These are phyloP conservation scores for Arthrobotrys conoides DNA, from an alignment of 2,329 filamentous ascomycete genomes.

Conservation along the genomic window DNA sequence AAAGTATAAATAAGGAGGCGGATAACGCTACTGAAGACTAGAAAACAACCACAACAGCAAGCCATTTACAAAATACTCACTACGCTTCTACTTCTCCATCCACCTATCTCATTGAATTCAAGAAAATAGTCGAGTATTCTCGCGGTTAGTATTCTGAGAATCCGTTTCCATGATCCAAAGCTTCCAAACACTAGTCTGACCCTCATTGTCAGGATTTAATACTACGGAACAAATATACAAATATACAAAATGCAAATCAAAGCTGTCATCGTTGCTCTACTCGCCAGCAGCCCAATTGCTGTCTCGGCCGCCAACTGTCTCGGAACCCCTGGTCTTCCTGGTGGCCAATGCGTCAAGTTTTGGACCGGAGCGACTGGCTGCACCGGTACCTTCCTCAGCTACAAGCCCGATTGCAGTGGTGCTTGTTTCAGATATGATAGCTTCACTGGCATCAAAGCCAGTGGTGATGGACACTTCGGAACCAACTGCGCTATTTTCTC, in stretches of 20 bases:
- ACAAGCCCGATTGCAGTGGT: constrained; percentile 52
- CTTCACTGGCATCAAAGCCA: constrained; percentile 50
- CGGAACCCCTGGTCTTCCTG: constrained; percentile 33
- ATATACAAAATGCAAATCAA: constrained; percentile 47
- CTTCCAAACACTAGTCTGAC: no score
- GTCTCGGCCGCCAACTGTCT: constrained; percentile 27
- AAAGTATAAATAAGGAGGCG: not conserved
- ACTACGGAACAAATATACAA: not conserved
- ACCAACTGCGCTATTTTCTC: constrained; percentile 58
- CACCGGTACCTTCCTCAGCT: constrained; percentile 29
- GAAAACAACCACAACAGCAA: not conserved
- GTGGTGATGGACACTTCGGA: constrained; percentile 51
- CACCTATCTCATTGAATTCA: no score
- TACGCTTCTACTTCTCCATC: no score
- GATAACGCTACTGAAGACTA: not conserved
- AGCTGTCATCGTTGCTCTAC: constrained; percentile 7
- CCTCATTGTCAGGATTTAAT: not conserved
- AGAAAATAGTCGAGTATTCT: no score
- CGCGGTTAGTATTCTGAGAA: no score
- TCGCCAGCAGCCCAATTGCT: constrained; percentile 37
- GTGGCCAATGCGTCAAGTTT: constrained; percentile 47
- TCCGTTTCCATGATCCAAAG: no score
- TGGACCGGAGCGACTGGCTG: constrained; percentile 40
- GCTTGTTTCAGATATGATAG: constrained; percentile 46
- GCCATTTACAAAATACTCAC: no score